These are phyloP conservation scores for Tulasnella sp. DNA, from an alignment of 768 basidiomycete genomes.

Conservation along the genomic window DNA sequence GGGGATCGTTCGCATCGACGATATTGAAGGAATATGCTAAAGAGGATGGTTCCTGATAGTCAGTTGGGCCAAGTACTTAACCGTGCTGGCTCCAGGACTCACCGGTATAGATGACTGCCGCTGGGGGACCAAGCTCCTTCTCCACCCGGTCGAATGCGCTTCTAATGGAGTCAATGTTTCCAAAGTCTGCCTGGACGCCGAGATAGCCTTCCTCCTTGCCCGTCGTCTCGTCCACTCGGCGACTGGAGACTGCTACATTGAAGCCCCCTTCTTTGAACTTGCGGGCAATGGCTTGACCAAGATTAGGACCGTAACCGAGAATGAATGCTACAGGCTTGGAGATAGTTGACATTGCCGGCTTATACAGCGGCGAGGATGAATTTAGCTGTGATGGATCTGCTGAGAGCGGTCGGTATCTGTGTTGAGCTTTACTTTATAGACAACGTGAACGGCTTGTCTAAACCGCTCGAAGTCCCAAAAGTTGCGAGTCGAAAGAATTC, in stretches of 20 bases:
- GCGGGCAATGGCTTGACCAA: conserved; percentile 3
- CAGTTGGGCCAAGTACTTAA: no score
- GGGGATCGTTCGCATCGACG: background rate
- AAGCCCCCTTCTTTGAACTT: conserved; percentile 7
- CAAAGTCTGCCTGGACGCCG: background rate
- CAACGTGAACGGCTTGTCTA: no score
- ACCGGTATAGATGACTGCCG: conserved; percentile 13
- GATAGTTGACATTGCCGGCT: background rate
- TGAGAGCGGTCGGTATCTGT: no score
- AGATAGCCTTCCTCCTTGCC: background rate
- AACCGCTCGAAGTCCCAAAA: no score
- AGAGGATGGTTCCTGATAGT: background rate
- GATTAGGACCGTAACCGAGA: background rate
- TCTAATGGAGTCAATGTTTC: background rate
- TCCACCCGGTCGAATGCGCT: conserved; percentile 1
- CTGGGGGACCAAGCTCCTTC: background rate
- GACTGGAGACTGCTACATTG: conserved; percentile 7
- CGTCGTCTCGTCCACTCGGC: background rate
- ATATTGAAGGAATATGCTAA: no score
- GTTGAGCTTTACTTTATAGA: no score
- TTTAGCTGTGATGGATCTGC: no score
- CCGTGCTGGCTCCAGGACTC: background rate
- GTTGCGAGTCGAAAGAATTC: no score
- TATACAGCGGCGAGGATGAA: no score
- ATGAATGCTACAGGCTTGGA: conserved; percentile 9